phyloP scores from a whole-genome alignment of 129 eudicot species.

The Artemisia annua region DNA sequence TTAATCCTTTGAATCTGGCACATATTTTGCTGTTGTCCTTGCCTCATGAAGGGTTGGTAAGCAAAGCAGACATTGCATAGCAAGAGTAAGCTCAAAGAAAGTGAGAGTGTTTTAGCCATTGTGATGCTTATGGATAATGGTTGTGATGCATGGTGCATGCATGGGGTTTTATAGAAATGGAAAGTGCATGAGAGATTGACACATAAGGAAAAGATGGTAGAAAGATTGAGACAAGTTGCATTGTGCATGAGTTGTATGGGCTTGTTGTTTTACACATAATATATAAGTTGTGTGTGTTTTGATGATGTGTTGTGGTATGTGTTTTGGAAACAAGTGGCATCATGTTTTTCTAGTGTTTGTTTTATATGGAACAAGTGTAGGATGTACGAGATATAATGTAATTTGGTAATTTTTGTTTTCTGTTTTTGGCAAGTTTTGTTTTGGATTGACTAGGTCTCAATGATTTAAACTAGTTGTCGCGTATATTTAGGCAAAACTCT shows the following conservation, averaged over 20 bases:
- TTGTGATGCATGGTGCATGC: conserved; percentile 30
- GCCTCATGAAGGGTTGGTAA: conserved; percentile 17
- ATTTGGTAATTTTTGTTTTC: too few species aligned
- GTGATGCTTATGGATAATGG: conserved; percentile 30
- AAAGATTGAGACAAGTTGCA: conserved; percentile 33
- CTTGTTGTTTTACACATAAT: conserved; percentile 25
- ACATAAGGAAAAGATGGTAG: conserved; percentile 26
- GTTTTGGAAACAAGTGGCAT: background rate
- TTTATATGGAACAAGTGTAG: too few species aligned
- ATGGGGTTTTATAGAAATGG: conserved; percentile 27
- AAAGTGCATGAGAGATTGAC: conserved; percentile 28
- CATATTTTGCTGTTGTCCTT: conserved; percentile 35
- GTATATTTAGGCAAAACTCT: too few species aligned
- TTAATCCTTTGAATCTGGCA: conserved; percentile 51
- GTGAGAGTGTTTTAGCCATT: conserved; percentile 43
- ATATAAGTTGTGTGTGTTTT: background rate
- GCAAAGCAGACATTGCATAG: conserved; percentile 42
- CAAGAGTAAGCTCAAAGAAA: conserved; percentile 32
- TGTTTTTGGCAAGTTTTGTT: too few species aligned
- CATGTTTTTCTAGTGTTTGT: too few species aligned
- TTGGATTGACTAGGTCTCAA: too few species aligned
- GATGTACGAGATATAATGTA: too few species aligned
- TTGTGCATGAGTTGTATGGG: conserved; percentile 28
- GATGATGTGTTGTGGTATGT: conserved; percentile 5
- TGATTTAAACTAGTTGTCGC: too few species aligned